Conservation (phyloP, 148 eudicot genomes). For the Fagopyrum homotropicum region DNA sequence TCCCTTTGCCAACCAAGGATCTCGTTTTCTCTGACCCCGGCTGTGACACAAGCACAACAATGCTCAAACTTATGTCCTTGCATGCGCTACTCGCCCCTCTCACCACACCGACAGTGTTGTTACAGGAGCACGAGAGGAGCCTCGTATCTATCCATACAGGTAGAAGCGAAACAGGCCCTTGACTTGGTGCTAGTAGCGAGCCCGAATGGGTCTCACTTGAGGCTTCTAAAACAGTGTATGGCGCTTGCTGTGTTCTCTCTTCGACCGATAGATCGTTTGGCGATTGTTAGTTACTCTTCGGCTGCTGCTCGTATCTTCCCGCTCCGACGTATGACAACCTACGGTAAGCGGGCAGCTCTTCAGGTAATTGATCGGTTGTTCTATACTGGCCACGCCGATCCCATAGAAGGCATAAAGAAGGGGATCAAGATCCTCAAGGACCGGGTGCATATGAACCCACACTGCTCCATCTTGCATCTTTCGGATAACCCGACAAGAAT, state of each 20-base stretch:
- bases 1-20: conserved; percentile 46
- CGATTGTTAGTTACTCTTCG: conserved; percentile 82
- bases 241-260: conserved; percentile 61
- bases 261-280: conserved; percentile 66
- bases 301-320: conserved; percentile 77
- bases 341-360: conserved; percentile 74
- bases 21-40: conserved; percentile 36
- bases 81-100: conserved; percentile 16
- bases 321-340: conserved; percentile 71
- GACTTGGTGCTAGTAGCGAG: conserved; percentile 80
- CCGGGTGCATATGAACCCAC: conserved; percentile 60
- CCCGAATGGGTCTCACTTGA: conserved; percentile 79
- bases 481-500: conserved; percentile 51
- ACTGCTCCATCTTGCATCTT: conserved; percentile 60
- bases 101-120: conserved; percentile 25
- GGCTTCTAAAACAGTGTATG: conserved; percentile 85
- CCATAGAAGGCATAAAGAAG: conserved; percentile 68
- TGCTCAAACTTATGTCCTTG: conserved; percentile 29
- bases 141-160: conserved; percentile 43
- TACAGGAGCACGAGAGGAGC: conserved; percentile 28
- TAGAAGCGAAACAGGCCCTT: conserved; percentile 56
- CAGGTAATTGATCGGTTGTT: conserved; percentile 77
- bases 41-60: conserved; percentile 25
- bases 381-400: conserved; percentile 67
- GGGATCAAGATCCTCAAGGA: conserved; percentile 67